Conservation (phyloP, 495 filamentous ascomycete genomes). For the Friedmanniomyces simplex region DNA sequence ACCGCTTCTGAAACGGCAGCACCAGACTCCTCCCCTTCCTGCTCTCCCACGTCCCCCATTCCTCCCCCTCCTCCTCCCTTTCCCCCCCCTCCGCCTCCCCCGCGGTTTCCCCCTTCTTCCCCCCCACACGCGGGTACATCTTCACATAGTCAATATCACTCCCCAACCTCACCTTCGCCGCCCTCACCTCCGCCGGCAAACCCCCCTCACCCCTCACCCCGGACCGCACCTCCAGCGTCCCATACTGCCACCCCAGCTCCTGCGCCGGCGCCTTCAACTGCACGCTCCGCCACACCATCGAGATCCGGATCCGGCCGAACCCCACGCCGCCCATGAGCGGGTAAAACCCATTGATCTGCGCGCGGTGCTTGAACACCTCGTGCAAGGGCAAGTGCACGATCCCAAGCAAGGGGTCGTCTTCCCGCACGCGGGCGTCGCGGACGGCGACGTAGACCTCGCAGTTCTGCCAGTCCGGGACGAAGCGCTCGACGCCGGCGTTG, state of each 20-base stretch:
- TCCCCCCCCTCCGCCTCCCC: no score
- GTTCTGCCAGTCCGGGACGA: conserved; percentile 56
- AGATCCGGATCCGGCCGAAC: conserved; percentile 54
- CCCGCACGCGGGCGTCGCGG: conserved; percentile 52
- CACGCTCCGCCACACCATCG: conserved; percentile 59
- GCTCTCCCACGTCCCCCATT: conserved; percentile 28
- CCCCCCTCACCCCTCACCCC: conserved; percentile 27
- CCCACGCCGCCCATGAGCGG: conserved; percentile 54
- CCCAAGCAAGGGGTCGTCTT: conserved; percentile 56
- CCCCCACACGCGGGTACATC: conserved; percentile 33
- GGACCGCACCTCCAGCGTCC: conserved; percentile 48
- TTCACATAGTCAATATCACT: conserved; percentile 45
- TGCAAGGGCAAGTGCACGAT: conserved; percentile 53
- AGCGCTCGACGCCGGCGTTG: conserved; percentile 64
- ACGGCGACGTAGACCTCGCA: conserved; percentile 55
- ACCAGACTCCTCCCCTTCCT: conserved; percentile 35
- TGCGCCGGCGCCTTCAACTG: conserved; percentile 44
- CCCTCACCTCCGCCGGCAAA: conserved; percentile 35
- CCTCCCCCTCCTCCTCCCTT: background rate
- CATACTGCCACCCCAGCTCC: conserved; percentile 55
- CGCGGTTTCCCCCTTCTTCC: no score
- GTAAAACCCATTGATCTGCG: conserved; percentile 51
- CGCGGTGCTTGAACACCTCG: conserved; percentile 45
- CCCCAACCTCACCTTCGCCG: conserved; percentile 45
- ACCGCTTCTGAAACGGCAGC: conserved; percentile 52